Evolutionary conservation across 208 protist genomes (phyloP).

Genomic region (Blastocrithidia nonstop): DNA sequence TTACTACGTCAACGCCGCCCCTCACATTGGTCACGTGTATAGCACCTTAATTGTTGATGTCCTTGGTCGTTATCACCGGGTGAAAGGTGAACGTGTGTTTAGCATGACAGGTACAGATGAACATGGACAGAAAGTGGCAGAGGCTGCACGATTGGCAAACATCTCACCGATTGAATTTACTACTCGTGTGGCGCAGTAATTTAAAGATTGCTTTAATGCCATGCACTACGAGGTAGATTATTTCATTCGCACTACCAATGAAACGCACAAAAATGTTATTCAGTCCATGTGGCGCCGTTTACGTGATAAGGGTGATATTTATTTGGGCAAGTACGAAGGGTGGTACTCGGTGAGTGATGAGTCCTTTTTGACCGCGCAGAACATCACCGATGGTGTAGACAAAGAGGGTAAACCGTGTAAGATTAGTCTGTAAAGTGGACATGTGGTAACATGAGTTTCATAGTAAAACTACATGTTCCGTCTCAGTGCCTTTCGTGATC

Average conservation of each 20-base stretch:
- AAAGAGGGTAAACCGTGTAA: conserved; percentile 82
- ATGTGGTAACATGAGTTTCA: conserved; percentile 88
- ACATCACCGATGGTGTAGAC: conserved; percentile 74
- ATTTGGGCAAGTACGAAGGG: conserved; percentile 94
- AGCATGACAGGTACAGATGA: conserved; percentile 98
- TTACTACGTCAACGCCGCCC: conserved; percentile 86
- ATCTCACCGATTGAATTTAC: conserved; percentile 84
- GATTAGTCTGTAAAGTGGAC: conserved; percentile 85
- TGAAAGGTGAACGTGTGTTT: conserved; percentile 77
- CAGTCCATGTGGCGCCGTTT: conserved; percentile 83
- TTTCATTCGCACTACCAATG: conserved; percentile 96
- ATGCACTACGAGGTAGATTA: conserved; percentile 86
- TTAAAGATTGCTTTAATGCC: conserved; percentile 78
- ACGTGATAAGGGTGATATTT: conserved; percentile 89
- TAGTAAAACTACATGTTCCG: conserved; percentile 99
- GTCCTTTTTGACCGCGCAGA: conserved; percentile 84
- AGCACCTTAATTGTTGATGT: conserved; percentile 80
- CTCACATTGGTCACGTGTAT: conserved; percentile 89
- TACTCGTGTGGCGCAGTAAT: conserved; percentile 73
- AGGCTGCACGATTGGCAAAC: conserved; percentile 66
- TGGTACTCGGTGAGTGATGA: conserved; percentile 99
- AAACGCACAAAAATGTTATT: conserved; percentile 62
- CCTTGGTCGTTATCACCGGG: conserved; percentile 74
- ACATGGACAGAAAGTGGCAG: conserved; percentile 96
- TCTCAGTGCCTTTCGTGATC: conserved; percentile 80